Conservation (phyloP, 805 yeast genomes). For the Nakazawaea holstii region DNA sequence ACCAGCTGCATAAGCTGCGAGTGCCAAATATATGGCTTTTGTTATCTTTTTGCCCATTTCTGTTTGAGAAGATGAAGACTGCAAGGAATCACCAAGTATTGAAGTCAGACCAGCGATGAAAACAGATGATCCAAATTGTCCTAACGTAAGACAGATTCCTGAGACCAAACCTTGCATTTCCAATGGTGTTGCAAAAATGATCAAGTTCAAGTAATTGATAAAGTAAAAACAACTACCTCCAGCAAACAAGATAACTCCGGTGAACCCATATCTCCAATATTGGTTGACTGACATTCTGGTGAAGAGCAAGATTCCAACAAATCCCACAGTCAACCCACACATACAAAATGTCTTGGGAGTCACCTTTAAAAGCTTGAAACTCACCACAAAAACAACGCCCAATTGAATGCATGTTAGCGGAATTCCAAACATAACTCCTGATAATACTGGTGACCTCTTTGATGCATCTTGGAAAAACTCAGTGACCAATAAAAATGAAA, state of each 20-base stretch:
- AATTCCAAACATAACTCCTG: neutral
- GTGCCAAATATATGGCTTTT: neutral
- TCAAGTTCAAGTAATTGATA: conserved; percentile 26
- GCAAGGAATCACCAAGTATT: conserved; percentile 18
- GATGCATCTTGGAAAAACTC: neutral
- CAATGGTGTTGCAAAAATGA: conserved; percentile 28
- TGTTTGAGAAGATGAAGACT: neutral
- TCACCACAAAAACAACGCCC: neutral
- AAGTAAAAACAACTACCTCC: conserved; percentile 26
- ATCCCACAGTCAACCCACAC: neutral
- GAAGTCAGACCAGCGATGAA: conserved; percentile 23
- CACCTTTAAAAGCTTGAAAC: neutral
- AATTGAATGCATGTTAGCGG: neutral
- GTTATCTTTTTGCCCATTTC: neutral
- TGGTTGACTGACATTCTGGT: neutral
- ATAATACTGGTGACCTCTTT: neutral
- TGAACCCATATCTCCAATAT: neutral
- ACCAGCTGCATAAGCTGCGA: neutral
- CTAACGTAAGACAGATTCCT: conserved; percentile 30
- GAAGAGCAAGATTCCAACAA: neutral
- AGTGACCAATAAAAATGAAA: neutral
- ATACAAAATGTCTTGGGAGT: neutral
- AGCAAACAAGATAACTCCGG: conserved; percentile 16
- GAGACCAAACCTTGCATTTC: conserved; percentile 35
- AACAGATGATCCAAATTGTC: conserved; percentile 28